Evolutionary conservation across 2,329 filamentous ascomycete species (phyloP), one percentile per base, ranked within the genome.

Genomic region (Cercospora sp.): DNA sequence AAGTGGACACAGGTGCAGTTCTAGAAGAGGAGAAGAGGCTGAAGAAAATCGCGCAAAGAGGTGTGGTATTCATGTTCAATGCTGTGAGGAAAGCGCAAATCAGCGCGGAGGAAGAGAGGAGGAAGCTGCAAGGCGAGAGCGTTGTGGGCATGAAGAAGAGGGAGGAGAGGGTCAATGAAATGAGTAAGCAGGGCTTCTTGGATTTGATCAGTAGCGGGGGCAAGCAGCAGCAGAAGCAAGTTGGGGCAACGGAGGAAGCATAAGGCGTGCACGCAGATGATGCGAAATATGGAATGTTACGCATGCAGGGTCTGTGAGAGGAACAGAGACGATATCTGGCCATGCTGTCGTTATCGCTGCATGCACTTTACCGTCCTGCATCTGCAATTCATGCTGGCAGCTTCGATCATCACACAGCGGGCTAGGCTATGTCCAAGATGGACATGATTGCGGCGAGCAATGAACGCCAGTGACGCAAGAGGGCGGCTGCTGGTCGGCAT

Each of bases 21-120:
- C 80, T 85, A 16, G 92, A 91, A 76, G 87, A 89, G 74, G 94
- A 98, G 84, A 90, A 89, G 82, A 84, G 88, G 71, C 79, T 98
- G 76, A 88, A 91, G 75, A 95, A 97, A 83, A 93, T 92, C 60
- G 94, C 94, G 55, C 93, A 97, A 81, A 87, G 93, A 64, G 94
- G 94, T 87, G 95, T 99, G 48, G 90, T 98, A 26, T 96, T 94
- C 84, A 84, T 99, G 67, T 99, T 99, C 82, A 97, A 98, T 79
- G 95, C 95, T 0, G 93, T 99, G 33, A 86, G 94, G 55, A 92
- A 92, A 23, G 94, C 95, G 13, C 95, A 99, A 81, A 91, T 97
- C 66, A 92, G 94, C 80, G 94, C 91, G 2, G 87, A 90, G 68
- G 89, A 94, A 80, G 91, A 93, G 5, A 89, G 91, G 77, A 88